phyloP scores from a whole-genome alignment of 257 asterid species.

The Salvia miltiorrhiza region DNA sequence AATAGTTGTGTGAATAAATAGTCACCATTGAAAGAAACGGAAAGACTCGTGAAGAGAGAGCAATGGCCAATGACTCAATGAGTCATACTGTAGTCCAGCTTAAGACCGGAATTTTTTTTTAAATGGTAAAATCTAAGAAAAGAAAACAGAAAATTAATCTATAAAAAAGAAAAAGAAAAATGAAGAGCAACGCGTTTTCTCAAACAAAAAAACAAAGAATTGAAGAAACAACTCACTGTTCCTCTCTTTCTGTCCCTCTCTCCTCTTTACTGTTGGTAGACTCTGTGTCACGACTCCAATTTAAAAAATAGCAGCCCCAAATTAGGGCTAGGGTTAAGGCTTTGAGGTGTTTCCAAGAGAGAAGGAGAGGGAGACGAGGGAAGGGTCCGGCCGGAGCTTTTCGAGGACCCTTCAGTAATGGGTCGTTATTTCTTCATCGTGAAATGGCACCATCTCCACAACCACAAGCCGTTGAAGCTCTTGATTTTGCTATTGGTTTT shows the following conservation, averaged over 20 bases:
- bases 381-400: constrained; percentile 27
- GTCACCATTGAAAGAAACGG: background rate
- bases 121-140: constrained; percentile 10
- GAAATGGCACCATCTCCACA: constrained; percentile 56
- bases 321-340: constrained; percentile 58
- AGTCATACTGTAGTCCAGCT: too few relatives aligned
- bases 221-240: constrained; percentile 26
- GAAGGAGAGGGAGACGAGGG: constrained; percentile 13
- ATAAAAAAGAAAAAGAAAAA: background rate
- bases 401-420: constrained; percentile 55
- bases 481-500: constrained; percentile 46
- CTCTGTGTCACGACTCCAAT: constrained; percentile 26
- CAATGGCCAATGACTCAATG: too few relatives aligned
- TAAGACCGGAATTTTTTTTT: constrained; percentile 18
- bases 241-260: constrained; percentile 17
- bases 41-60: constrained; percentile 14
- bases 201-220: constrained; percentile 20
- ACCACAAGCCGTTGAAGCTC: constrained; percentile 51
- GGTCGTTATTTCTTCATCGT: constrained; percentile 50
- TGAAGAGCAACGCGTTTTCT: constrained; percentile 45
- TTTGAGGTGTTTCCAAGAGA: constrained; percentile 12
- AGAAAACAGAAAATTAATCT: background rate
- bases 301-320: constrained; percentile 24
- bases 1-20: too few relatives aligned
- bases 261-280: constrained; percentile 25